These are phyloP conservation scores for Lophiostoma macrostomum DNA, from an alignment of 495 filamentous ascomycete species.

Conservation along the genomic window DNA sequence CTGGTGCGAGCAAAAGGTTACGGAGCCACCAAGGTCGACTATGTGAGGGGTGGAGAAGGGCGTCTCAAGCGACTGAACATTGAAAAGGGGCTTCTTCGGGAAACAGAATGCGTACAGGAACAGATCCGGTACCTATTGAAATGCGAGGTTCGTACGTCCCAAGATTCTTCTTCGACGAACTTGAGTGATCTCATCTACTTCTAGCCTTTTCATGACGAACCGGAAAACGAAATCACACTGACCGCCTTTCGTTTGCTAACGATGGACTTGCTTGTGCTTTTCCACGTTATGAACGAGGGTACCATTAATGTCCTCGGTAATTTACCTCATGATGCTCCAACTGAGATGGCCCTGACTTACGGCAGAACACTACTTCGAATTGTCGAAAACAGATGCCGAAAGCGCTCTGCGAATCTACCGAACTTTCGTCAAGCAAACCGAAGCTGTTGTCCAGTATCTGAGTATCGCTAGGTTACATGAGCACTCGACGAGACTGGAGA, in stretches of 20 bases:
- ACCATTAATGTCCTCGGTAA: conserved; percentile 96
- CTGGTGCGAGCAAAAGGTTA: conserved; percentile 77
- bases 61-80: conserved; percentile 82
- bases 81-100: conserved; percentile 87
- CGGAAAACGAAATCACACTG: conserved; percentile 95
- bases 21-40: conserved; percentile 80
- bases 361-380: conserved; percentile 94
- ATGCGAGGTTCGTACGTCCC: conserved; percentile 69
- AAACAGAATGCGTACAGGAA: conserved; percentile 87
- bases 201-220: conserved; percentile 80
- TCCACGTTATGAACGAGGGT: conserved; percentile 93
- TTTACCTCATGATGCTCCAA: conserved; percentile 17
- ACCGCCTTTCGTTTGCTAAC: conserved; percentile 93
- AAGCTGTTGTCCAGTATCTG: conserved; percentile 86
- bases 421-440: conserved; percentile 87
- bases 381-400: conserved; percentile 91
- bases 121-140: conserved; percentile 82
- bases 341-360: conserved; percentile 27
- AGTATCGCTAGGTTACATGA: conserved; percentile 84
- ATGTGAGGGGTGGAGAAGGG: conserved; percentile 77
- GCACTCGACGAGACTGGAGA: conserved; percentile 84
- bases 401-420: conserved; percentile 91
- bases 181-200: not conserved
- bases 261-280: conserved; percentile 83
- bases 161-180: not conserved